A percentile compares a stretch with the other conserved stretches of the same genome.
Conservation (phyloP, 192 early-diverging fungal species). For the Entomortierella parvispora region DNA sequence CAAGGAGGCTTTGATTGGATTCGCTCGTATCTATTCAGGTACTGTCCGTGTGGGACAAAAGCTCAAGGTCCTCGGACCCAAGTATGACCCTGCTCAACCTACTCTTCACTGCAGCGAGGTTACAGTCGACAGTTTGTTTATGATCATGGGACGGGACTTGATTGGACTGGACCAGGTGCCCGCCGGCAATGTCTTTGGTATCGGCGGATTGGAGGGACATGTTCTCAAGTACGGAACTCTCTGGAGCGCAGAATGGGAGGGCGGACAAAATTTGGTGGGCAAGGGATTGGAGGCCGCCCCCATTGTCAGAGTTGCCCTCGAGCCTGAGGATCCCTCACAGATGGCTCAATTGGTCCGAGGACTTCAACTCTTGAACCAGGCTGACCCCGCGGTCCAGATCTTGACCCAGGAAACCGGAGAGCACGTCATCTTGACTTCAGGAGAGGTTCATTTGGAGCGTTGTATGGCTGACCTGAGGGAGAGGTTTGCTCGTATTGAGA, state of each 20-base stretch:
- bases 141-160: conserved; percentile 98
- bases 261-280: conserved; percentile 83
- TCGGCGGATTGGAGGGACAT: conserved; percentile 86
- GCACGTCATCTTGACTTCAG: conserved; percentile 95
- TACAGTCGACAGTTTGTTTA: conserved; percentile 81
- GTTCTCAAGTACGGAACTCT: conserved; percentile 97
- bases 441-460: conserved; percentile 90
- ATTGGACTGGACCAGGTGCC: conserved; percentile 83
- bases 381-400: conserved; percentile 95
- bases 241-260: conserved; percentile 67
- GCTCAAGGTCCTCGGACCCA: conserved; percentile 92
- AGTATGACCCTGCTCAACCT: conserved; percentile 80
- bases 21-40: conserved; percentile 94
- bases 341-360: conserved; percentile 90
- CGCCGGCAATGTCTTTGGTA: conserved; percentile 97
- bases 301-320: conserved; percentile 96
- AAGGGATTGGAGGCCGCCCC: conserved; percentile 76
- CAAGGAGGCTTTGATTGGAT: conserved; percentile 86
- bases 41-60: conserved; percentile 87
- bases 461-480: conserved; percentile 95
- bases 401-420: conserved; percentile 94
- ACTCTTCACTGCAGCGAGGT: conserved; percentile 73
- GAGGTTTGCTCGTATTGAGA: conserved; percentile 92
- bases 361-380: conserved; percentile 89
- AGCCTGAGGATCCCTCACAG: conserved; percentile 89